Evolutionary conservation across 805 yeast genomes (phyloP), one percentile per base, ranked within the genome.

Genomic region (Yarrowia sp.): DNA sequence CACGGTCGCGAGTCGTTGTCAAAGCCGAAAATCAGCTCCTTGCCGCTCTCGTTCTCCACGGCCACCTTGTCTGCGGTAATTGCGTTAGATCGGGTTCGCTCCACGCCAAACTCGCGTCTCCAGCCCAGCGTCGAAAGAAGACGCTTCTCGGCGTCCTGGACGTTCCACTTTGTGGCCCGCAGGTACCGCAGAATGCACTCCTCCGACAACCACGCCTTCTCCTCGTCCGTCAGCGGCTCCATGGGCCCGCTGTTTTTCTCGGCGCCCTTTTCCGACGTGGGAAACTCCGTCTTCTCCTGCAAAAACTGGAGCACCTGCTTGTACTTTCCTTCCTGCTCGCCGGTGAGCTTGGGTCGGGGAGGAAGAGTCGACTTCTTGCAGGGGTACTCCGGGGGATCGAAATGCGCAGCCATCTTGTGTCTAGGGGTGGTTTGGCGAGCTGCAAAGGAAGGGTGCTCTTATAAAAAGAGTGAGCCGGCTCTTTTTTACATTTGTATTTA

Each of bases 1-100:
- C 97, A 93, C 4, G 99, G 98, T 71, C 99, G 83, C 22, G 87
- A 81, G 69, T 88, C 91, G 68, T 86, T 87, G 71, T 94, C 99
- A 71, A 78, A 94, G 21, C 99, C 99, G 49, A 94, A 76, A 59
- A 93, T 85, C 22, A 93, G 87, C 74, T 93, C 90, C 73, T 94
- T 94, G 62, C 99, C 99, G 0, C 96, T 86, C 71, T 84, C 92
- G 72, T 89, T 88, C 76, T 94, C 97, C 1, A 74, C 79, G 0
- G 82, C 65, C 13, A 76, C 74, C 47, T 69, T 35, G 14, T 72
- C 76, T 1, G 74, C 68, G 14, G 74, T 65, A 49, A 77, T 67
- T n/a, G 69, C 32, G 36, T 65, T 41, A 2, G 33, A 21, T 19
- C 61, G 46, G 18, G 35, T 29, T 31, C 38, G 36, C 14, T 42